A percentile compares a stretch with the other conserved stretches of the same genome.
Conservation (phyloP, 441 rosid species). For the Bruguiera hainesii region DNA sequence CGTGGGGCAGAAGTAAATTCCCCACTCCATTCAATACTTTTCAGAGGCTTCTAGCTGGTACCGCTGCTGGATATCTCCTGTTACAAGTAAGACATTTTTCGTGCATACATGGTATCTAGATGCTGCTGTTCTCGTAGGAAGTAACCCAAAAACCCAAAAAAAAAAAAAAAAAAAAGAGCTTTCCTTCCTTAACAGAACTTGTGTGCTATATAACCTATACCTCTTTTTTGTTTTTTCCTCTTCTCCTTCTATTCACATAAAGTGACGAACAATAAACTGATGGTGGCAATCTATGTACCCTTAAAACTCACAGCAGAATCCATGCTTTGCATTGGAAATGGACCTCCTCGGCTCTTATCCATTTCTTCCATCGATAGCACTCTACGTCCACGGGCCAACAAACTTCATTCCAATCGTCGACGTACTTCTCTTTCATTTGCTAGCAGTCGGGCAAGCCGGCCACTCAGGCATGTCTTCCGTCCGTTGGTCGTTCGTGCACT, state of each 20-base stretch:
- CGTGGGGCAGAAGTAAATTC: too few relatives aligned
- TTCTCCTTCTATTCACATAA: not conserved
- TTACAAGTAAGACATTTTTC: not conserved
- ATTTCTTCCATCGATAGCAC: constrained; percentile 1
- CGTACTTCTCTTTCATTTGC: constrained; percentile 4
- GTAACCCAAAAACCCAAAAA: constrained; percentile 14
- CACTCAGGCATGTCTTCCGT: constrained; percentile 1
- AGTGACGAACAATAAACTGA: not conserved
- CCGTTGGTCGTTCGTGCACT: constrained; percentile 19
- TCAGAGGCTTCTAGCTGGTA: not conserved
- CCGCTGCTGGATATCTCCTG: not conserved
- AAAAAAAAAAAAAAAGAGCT: constrained; percentile 25
- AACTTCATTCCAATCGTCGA: constrained; percentile 12
- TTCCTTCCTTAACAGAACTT: constrained; percentile 33
- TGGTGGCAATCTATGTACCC: not conserved
- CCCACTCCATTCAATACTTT: too few relatives aligned
- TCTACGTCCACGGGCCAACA: not conserved
- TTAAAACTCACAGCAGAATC: constrained; percentile 7
- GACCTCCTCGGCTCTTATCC: not conserved
- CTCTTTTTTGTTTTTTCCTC: too few relatives aligned
- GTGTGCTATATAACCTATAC: not conserved
- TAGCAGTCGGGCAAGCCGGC: not conserved
- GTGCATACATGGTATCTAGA: too few relatives aligned
- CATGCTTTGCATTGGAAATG: constrained; percentile 21
- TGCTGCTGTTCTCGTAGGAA: constrained; percentile 26